Percentiles rank a stretch among this genome's conserved stretches.
These are phyloP conservation scores for Ganoderma meredithae DNA, from an alignment of 1,284 basidiomycete genomes.

Conservation along the genomic window DNA sequence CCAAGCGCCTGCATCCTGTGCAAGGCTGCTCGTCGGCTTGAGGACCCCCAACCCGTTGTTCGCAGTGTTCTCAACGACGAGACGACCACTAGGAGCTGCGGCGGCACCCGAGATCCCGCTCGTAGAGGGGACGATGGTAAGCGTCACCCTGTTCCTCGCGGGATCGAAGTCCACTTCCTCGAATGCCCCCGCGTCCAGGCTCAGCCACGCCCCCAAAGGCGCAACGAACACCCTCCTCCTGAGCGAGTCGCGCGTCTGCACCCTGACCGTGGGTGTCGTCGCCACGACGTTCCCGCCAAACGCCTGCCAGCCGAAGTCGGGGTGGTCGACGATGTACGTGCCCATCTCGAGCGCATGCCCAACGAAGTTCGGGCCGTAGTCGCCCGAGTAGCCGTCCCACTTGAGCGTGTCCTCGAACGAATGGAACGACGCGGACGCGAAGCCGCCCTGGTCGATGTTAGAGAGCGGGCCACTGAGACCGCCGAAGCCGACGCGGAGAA, in stretches of 20 bases:
- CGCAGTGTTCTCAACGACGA: slow-evolving; percentile 57
- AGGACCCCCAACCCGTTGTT: slow-evolving; percentile 47
- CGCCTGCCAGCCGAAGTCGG: slow-evolving; percentile 68
- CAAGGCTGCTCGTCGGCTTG: slow-evolving; percentile 47
- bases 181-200: slow-evolving; percentile 65
- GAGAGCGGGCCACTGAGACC: slow-evolving; percentile 60
- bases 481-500: slow-evolving; percentile 60
- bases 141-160: slow-evolving; percentile 44
- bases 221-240: slow-evolving; percentile 61
- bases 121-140: slow-evolving; percentile 51
- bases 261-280: slow-evolving; percentile 50
- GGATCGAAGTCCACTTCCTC: slow-evolving; percentile 53
- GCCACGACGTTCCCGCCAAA: slow-evolving; percentile 59
- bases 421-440: slow-evolving; percentile 66
- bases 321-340: slow-evolving; percentile 60
- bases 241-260: slow-evolving; percentile 56
- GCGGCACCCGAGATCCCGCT: slow-evolving; percentile 52
- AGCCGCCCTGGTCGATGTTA: slow-evolving; percentile 64
- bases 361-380: slow-evolving; percentile 68
- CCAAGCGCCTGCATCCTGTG: slow-evolving; percentile 57
- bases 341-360: slow-evolving; percentile 63
- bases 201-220: slow-evolving; percentile 54
- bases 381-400: slow-evolving; percentile 67
- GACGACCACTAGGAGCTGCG: slow-evolving; percentile 52
- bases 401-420: slow-evolving; percentile 63